Base-by-base conservation (phyloP, 495 filamentous ascomycete genomes). In the Acidomyces sp. region DNA sequence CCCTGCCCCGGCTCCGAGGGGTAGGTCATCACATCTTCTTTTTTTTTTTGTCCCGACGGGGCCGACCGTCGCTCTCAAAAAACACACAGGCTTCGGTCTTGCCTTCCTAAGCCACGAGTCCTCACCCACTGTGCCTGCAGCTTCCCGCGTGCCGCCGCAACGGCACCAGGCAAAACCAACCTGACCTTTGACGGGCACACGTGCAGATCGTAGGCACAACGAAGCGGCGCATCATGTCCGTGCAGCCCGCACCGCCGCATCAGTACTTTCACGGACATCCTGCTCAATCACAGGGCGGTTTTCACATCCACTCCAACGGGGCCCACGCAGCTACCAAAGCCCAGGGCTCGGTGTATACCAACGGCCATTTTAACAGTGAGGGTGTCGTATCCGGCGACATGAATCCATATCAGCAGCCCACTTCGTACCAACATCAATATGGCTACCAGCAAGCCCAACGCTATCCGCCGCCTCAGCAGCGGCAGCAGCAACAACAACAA, bases 381-480 rank as follows among this genome's bases (percentile, higher is more conserved):
- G 26, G 7, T 7, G 26, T 13, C 7, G 31, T 12, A 34, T 12
- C 12, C 7, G 15, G 20, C 31, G 31, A 6, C 7, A 34, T 34
- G 31, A 9, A 34, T 9, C 31, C 31, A 6, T 34, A 34, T 18
- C 6, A 16, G 7, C 31, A 9, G 31, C 31, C 26, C 7, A 28
- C 7, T 13, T 13, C 26, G 26, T 34, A 34, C 16, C 31, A 6
- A 18, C 9, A 18, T 6, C 12, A 6, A 16, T 34, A 34, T 34
- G 31, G 31, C 16, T 18, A 34, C 9, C 31, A 34, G 15, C 31
- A 34, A 34, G n/a, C n/a, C n/a, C n/a, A n/a, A n/a, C n/a, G n/a
- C n/a, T n/a, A n/a, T n/a, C n/a, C n/a, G n/a, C n/a, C n/a, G n/a
- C n/a, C n/a, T n/a, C n/a, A n/a, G n/a, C n/a, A n/a, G n/a, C 31